Evolutionary conservation across 495 filamentous ascomycete genomes (phyloP).

Genomic region (Podospora sp.): DNA sequence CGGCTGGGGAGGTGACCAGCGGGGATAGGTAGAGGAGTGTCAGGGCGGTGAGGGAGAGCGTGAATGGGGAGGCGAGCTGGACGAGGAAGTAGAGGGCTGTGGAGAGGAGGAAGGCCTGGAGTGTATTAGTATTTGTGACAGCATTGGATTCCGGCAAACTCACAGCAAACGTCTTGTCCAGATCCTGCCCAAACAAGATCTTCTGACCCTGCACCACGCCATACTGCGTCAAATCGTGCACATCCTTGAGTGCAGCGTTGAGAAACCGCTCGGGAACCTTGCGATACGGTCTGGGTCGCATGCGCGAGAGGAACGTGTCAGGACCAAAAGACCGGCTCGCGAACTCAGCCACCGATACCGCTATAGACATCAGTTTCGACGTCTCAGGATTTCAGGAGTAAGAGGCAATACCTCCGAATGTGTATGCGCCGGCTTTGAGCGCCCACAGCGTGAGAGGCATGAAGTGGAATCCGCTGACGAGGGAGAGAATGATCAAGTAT

Average conservation of each 20-base stretch:
- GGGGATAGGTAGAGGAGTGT: not conserved
- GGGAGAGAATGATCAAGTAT: not conserved
- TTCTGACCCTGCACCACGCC: not conserved
- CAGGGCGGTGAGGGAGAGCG: not conserved
- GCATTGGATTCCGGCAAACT: not conserved
- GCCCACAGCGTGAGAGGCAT: not conserved
- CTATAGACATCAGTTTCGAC: not conserved
- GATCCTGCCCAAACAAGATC: not conserved
- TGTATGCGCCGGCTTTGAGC: constrained; percentile 3
- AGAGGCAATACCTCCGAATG: not conserved
- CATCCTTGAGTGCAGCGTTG: constrained; percentile 8
- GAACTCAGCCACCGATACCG: not conserved
- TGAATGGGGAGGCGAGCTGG: not conserved
- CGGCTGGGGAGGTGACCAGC: not conserved
- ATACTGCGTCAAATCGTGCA: constrained; percentile 6
- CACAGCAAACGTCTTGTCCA: constrained; percentile 5
- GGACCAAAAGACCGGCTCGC: constrained; percentile 8
- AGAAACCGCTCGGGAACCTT: not conserved
- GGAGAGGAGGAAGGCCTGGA: not conserved
- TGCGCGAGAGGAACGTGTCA: constrained; percentile 9
- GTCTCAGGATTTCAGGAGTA: not conserved
- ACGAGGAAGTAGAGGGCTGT: not conserved
- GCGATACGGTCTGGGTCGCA: not conserved
- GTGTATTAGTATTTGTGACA: not conserved
- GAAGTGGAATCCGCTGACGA: not conserved